Evolutionary conservation across 345 rosid genomes (phyloP).

Genomic region (Linum trigynum): DNA sequence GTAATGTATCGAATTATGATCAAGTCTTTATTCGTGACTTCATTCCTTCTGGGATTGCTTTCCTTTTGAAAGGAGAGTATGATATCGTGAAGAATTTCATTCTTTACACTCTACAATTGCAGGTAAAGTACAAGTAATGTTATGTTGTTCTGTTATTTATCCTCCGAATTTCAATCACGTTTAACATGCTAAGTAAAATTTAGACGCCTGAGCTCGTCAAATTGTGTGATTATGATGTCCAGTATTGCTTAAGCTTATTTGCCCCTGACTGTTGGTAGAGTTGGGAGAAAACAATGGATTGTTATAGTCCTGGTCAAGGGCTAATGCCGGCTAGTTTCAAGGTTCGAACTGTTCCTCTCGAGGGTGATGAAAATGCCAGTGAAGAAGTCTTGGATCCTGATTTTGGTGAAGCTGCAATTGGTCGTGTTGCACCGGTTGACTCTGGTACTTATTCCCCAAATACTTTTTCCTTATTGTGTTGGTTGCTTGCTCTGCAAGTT

Average conservation of each 20-base stretch:
- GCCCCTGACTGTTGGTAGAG: constrained; percentile 34
- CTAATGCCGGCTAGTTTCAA: constrained; percentile 96
- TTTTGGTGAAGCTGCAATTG: constrained; percentile 94
- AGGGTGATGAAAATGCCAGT: constrained; percentile 67
- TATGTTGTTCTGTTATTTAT: background rate
- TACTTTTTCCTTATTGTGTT: background rate
- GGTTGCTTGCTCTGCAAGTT: background rate
- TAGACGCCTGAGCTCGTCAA: too few relatives aligned
- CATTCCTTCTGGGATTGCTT: constrained; percentile 86
- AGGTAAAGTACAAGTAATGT: constrained; percentile 33
- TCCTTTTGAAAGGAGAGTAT: constrained; percentile 86
- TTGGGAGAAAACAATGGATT: constrained; percentile 99
- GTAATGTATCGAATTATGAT: constrained; percentile 64
- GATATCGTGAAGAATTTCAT: constrained; percentile 83
- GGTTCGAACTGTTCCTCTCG: constrained; percentile 75
- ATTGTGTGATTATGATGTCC: too few relatives aligned
- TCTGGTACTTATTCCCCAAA: constrained; percentile 39
- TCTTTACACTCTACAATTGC: constrained; percentile 88
- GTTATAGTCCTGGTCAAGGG: constrained; percentile 95
- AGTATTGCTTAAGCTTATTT: too few relatives aligned
- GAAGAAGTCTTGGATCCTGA: constrained; percentile 93
- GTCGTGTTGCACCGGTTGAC: constrained; percentile 97
- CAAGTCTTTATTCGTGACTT: constrained; percentile 93
- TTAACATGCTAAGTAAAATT: background rate
- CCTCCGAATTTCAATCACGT: background rate